Conservation (phyloP, 2,329 filamentous ascomycete genomes). For the Paecilomyces sp. region DNA sequence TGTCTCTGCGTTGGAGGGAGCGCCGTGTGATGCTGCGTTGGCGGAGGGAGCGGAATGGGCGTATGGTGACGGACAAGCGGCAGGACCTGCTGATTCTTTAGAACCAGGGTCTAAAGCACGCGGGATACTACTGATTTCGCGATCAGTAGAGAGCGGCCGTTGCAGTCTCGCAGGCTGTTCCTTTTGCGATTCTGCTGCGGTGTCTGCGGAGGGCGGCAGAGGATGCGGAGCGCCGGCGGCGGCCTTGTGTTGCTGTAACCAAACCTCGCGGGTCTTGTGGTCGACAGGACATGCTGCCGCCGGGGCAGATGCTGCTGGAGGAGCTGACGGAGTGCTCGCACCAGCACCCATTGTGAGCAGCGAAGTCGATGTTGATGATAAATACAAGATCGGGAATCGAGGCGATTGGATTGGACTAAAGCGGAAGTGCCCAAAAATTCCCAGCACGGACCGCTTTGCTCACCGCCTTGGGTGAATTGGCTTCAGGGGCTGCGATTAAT, state of each 20-base stretch:
- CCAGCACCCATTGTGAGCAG: conserved; percentile 27
- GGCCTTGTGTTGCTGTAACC: conserved; percentile 55
- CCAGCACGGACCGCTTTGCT: conserved; percentile 4
- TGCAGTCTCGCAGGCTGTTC: conserved; percentile 20
- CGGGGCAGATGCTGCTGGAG: conserved; percentile 15
- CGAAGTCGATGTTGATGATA: conserved; percentile 5
- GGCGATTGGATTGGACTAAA: not conserved
- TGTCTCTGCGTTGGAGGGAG: conserved; percentile 65
- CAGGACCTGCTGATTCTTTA: conserved; percentile 7
- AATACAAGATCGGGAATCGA: conserved; percentile 3
- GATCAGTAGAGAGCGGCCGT: conserved; percentile 54
- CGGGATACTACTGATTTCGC: conserved; percentile 74
- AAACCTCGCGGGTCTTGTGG: conserved; percentile 78
- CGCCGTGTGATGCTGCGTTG: conserved; percentile 21
- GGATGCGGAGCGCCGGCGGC: conserved; percentile 29
- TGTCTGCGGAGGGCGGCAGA: conserved; percentile 15
- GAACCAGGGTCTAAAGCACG: conserved; percentile 41
- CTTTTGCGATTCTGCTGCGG: conserved; percentile 18
- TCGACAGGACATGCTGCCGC: conserved; percentile 72
- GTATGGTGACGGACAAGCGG: conserved; percentile 22
- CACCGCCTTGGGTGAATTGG: conserved; percentile 12
- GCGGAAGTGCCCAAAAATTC: not conserved
- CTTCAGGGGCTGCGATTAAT: not conserved
- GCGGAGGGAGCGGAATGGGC: conserved; percentile 14
- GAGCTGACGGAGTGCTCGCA: conserved; percentile 25